Conservation (phyloP, 2,329 filamentous ascomycete species). For the Apiospora saccharicola region DNA sequence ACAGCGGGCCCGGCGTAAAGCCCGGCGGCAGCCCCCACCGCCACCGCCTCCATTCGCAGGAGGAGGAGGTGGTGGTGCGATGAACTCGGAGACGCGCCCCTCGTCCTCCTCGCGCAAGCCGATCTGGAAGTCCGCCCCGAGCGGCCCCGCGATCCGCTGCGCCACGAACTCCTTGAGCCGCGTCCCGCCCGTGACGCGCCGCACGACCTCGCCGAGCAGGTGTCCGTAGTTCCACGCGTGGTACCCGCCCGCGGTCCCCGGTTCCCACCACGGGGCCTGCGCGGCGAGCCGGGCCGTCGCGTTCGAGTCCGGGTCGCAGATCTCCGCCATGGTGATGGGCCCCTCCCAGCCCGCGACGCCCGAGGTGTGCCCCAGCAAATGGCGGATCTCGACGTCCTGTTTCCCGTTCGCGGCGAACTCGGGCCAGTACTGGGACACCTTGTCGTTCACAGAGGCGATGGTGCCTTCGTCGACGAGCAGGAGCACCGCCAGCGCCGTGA, state of each 20-base stretch:
- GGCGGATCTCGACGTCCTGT: constrained; percentile 46
- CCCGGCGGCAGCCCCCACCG: constrained; percentile 26
- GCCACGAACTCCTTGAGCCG: constrained; percentile 48
- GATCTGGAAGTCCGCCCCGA: constrained; percentile 55
- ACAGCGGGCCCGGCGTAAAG: constrained; percentile 37
- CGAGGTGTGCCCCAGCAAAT: constrained; percentile 49
- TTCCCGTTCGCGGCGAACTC: constrained; percentile 51
- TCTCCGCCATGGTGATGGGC: constrained; percentile 41
- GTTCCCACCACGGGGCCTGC: constrained; percentile 52
- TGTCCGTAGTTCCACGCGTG: constrained; percentile 49
- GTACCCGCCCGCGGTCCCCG: constrained; percentile 50
- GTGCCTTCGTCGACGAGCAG: constrained; percentile 48
- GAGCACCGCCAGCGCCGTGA: constrained; percentile 46
- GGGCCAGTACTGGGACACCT: constrained; percentile 52
- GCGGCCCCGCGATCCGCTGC: constrained; percentile 46
- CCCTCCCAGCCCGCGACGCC: constrained; percentile 45
- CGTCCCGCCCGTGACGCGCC: constrained; percentile 46
- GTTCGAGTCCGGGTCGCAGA: constrained; percentile 39
- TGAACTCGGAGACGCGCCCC: constrained; percentile 45
- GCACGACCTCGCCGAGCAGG: constrained; percentile 51
- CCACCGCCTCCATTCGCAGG: not conserved
- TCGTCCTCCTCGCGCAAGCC: constrained; percentile 51
- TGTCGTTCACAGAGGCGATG: constrained; percentile 43
- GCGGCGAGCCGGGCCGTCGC: constrained; percentile 44
- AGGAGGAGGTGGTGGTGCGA: constrained; percentile 40